A percentile compares a stretch with the other conserved stretches of the same genome.
These are phyloP conservation scores for Lichtheimia ornata DNA, from an alignment of 371 early-diverging fungal species.

Conservation along the genomic window DNA sequence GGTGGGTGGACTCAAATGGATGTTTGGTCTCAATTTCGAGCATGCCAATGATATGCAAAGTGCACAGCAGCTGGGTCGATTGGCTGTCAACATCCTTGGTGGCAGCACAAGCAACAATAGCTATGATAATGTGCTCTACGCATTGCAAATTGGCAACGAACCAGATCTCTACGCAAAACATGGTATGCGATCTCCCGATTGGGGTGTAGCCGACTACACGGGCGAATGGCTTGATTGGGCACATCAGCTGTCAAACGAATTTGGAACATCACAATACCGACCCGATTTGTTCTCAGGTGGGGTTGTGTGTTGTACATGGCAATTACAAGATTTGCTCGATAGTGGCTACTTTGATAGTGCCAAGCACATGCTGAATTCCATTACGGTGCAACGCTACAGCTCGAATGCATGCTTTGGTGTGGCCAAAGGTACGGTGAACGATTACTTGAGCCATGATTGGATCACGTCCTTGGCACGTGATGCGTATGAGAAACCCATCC, in stretches of 20 bases:
- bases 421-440: slow-evolving; percentile 8
- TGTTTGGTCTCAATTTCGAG: slow-evolving; percentile 19
- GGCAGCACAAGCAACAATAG: not conserved
- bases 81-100: slow-evolving; percentile 9
- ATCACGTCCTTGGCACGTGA: slow-evolving; percentile 4
- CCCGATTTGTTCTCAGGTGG: slow-evolving; percentile 14
- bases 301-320: slow-evolving; percentile 16
- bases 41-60: slow-evolving; percentile 8
- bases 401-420: slow-evolving; percentile 19
- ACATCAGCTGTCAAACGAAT: slow-evolving; percentile 1
- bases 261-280: slow-evolving; percentile 1
- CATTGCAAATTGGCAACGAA: slow-evolving; percentile 20
- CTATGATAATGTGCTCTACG: slow-evolving; percentile 4
- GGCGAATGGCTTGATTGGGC: slow-evolving; percentile 18
- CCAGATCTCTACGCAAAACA: slow-evolving; percentile 20
- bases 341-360: slow-evolving; percentile 6
- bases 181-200: slow-evolving; percentile 7
- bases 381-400: slow-evolving; percentile 17
- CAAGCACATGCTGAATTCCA: slow-evolving; percentile 11
- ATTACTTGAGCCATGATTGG: slow-evolving; percentile 18
- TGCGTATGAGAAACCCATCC: slow-evolving; percentile 4
- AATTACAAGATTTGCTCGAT: slow-evolving; percentile 11
- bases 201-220: slow-evolving; percentile 11
- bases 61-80: slow-evolving; percentile 6
- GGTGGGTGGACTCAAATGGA: slow-evolving; percentile 11